Percentiles rank a stretch among this genome's conserved stretches.
These are phyloP conservation scores for Ophiocordyceps camponoti-leonardi DNA, from an alignment of 2,329 filamentous ascomycete genomes.

Conservation along the genomic window DNA sequence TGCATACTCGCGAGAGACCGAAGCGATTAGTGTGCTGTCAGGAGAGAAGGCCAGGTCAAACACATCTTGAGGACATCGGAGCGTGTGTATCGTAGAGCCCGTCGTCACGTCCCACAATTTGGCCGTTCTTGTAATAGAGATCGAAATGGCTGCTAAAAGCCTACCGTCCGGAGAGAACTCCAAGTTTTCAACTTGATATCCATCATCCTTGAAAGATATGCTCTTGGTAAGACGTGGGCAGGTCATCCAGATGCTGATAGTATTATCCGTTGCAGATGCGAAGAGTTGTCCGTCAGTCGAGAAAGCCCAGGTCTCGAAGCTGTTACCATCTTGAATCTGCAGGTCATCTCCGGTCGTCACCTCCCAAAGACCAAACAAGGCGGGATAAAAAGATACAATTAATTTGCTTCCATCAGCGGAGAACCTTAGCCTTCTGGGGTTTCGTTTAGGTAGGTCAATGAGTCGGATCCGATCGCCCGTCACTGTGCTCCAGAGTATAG, in stretches of 20 bases:
- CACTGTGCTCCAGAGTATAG: not conserved
- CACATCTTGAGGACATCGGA: not conserved
- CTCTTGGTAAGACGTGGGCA: not conserved
- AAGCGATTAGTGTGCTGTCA: not conserved
- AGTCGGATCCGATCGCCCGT: not conserved
- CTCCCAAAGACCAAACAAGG: not conserved
- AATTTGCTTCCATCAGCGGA: no score
- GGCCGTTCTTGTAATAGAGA: not conserved
- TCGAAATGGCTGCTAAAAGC: not conserved
- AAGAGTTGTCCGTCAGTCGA: not conserved
- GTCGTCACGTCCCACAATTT: not conserved
- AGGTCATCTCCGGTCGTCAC: not conserved
- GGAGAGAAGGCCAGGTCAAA: not conserved
- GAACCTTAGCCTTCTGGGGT: not conserved
- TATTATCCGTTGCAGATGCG: not conserved
- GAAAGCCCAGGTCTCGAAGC: not conserved
- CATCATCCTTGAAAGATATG: not conserved
- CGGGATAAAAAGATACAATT: no score
- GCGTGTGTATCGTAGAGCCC: not conserved
- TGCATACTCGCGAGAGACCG: not conserved
- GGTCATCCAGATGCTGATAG: not conserved
- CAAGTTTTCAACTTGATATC: not conserved
- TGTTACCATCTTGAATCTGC: not conserved
- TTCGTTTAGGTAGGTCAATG: not conserved
- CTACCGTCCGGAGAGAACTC: not conserved